Evolutionary conservation across 192 early-diverging fungal species (phyloP), one percentile per base, ranked within the genome.

Genomic region (Backusella australiensis): DNA sequence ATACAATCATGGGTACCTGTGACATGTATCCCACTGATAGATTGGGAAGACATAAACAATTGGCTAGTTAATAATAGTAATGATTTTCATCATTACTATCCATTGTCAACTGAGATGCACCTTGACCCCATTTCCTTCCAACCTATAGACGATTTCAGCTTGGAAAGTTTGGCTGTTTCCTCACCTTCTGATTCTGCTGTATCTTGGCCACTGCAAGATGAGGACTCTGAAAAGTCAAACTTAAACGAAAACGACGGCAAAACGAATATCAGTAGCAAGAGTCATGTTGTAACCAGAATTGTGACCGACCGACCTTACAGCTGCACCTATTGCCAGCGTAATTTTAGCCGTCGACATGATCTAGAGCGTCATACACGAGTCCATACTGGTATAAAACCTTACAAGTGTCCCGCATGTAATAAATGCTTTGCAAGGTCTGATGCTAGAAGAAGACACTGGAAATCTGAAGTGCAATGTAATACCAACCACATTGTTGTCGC

Each of bases 341-440:
- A 23, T 32, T 77, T 77, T 34, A 63, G 53, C n/a, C 69, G 75
- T 14, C 34, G 75, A 14, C 75, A 77, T 77, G 75, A 77, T 65
- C 53, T 77, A 14, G 75, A 77, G 56, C 52, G 75, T 21, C 75
- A 77, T 49, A 70, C 53, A 34, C 68, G 75, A 9, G 75, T 77
- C 8, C 75, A 77, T 63, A 71, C 75, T 3, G 75, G 75, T 26
- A 69, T 63, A 49, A 52, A 70, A n/a, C 75, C 75, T 4, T 77
- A 77, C 34, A 39, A 36, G 8, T 77, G 75, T 29, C 75, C 75
- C 21, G 23, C 35, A 26, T 77, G 75, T 42, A 49, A 46, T 34
- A 69, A 56, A 23, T 49, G 29, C 15, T 77, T 77, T 63, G 49
- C 69, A 35, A 34, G 69, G 29, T 71, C 69, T 9, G 75, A 77